phyloP scores from a whole-genome alignment of 345 rosid genomes.

The Populus deltoides region DNA sequence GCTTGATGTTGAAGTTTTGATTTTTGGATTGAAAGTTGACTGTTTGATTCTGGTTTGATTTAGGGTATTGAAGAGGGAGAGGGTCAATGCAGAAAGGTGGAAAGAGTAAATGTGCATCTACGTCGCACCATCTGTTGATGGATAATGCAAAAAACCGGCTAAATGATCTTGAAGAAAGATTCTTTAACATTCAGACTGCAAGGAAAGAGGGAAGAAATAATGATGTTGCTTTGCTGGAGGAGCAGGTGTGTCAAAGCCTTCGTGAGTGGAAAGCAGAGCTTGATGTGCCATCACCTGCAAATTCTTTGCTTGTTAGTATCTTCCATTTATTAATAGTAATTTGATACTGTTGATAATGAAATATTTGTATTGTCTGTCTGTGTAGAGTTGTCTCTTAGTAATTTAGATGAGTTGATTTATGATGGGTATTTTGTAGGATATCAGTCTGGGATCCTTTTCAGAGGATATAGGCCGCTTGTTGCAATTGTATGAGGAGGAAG shows the following conservation, averaged over 20 bases:
- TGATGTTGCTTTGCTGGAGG: slow-evolving; percentile 58
- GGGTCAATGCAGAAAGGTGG: slow-evolving; percentile 37
- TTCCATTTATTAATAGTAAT: background rate
- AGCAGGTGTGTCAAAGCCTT: slow-evolving; percentile 60
- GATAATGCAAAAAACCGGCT: slow-evolving; percentile 60
- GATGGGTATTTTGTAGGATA: slow-evolving; percentile 46
- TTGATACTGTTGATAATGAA: background rate
- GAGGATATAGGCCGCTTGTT: slow-evolving; percentile 55
- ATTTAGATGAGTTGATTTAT: background rate
- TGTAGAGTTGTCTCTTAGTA: background rate
- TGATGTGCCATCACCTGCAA: slow-evolving; percentile 55
- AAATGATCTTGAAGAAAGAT: slow-evolving; percentile 53
- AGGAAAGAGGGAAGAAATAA: slow-evolving; percentile 50
- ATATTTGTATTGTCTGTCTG: background rate
- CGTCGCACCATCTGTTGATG: slow-evolving; percentile 47
- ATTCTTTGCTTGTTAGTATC: slow-evolving; percentile 55
- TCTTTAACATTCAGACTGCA: slow-evolving; percentile 58
- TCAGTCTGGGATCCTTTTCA: slow-evolving; percentile 55
- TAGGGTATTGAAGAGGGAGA: background rate
- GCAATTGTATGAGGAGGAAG: slow-evolving; percentile 61
- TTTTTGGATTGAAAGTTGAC: background rate
- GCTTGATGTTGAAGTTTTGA: background rate
- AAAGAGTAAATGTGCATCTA: slow-evolving; percentile 48
- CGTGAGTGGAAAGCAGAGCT: slow-evolving; percentile 78
- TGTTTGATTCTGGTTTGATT: background rate